phyloP scores from a whole-genome alignment of 23 red algal species.

The Gracilaria vermiculophylla region DNA sequence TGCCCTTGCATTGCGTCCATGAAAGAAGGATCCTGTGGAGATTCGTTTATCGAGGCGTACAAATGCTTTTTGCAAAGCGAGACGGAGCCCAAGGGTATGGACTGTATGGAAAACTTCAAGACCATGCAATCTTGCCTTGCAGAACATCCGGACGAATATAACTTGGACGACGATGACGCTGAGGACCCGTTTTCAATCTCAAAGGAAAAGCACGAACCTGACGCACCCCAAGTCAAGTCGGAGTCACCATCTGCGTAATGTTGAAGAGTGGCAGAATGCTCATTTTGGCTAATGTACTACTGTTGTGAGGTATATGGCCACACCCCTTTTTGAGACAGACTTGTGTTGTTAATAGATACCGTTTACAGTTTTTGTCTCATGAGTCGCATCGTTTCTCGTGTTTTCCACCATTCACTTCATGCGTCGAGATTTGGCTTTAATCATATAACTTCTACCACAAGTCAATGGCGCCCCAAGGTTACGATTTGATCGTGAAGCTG shows the following conservation, averaged over 20 bases:
- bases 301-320: neutral
- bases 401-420: neutral
- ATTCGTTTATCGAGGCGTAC: conserved; percentile 88
- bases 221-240: neutral
- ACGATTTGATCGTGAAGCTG: conserved; percentile 27
- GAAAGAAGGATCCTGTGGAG: conserved; percentile 94
- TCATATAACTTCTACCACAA: neutral
- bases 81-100: conserved; percentile 84
- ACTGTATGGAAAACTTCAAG: conserved; percentile 83
- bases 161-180: conserved; percentile 72
- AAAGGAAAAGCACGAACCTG: neutral
- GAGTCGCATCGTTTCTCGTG: neutral
- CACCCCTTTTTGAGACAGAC: neutral
- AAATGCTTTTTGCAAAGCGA: conserved; percentile 99
- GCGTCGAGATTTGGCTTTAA: neutral
- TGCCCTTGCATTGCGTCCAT: conserved; percentile 97
- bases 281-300: neutral
- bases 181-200: conserved; percentile 46
- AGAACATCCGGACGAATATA: conserved; percentile 95
- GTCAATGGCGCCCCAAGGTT: neutral
- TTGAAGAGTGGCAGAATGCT: neutral
- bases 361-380: neutral
- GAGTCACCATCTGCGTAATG: conserved; percentile 14
- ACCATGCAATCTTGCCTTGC: conserved; percentile 92
- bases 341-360: neutral